Evolutionary conservation across 306 rosid genomes (phyloP).

Genomic region (Inga leiocalycina): DNA sequence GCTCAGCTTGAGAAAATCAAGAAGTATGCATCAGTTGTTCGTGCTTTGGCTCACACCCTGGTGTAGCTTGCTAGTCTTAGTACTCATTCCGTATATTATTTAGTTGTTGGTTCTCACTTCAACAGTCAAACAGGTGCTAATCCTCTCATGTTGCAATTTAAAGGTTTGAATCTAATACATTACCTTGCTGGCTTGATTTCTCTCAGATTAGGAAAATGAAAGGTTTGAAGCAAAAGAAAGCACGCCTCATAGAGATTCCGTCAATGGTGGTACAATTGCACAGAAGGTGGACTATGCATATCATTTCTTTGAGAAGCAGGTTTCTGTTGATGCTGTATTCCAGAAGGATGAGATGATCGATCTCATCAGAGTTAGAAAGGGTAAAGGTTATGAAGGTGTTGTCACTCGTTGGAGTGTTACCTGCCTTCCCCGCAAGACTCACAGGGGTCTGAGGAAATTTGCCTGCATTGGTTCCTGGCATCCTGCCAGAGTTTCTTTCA

Average conservation of each 20-base stretch:
- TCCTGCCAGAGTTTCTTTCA: conserved; percentile 89
- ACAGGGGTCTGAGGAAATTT: conserved; percentile 87
- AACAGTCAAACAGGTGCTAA: not conserved
- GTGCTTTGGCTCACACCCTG: conserved; percentile 92
- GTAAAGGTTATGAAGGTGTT: conserved; percentile 92
- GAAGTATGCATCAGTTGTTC: conserved; percentile 73
- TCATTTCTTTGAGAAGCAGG: conserved; percentile 79
- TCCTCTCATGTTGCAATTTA: not conserved
- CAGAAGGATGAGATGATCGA: conserved; percentile 95
- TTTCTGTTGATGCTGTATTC: conserved; percentile 86
- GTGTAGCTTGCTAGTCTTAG: conserved; percentile 17
- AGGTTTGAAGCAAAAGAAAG: conserved; percentile 90
- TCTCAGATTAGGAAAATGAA: conserved; percentile 80
- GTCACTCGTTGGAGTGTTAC: conserved; percentile 97
- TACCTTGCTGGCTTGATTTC: not conserved
- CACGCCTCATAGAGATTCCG: conserved; percentile 90
- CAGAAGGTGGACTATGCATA: conserved; percentile 79
- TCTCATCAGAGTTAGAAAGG: conserved; percentile 81
- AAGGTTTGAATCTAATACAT: not conserved
- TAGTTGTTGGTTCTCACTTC: not conserved
- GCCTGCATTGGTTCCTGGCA: conserved; percentile 98
- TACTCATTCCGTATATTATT: not conserved
- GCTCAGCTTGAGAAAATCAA: conserved; percentile 73
- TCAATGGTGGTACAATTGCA: conserved; percentile 71
- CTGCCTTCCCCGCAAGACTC: conserved; percentile 89